Evolutionary conservation across 2,329 filamentous ascomycete species (phyloP), one percentile per base, ranked within the genome.

Genomic region (Pyrenophora graminea): DNA sequence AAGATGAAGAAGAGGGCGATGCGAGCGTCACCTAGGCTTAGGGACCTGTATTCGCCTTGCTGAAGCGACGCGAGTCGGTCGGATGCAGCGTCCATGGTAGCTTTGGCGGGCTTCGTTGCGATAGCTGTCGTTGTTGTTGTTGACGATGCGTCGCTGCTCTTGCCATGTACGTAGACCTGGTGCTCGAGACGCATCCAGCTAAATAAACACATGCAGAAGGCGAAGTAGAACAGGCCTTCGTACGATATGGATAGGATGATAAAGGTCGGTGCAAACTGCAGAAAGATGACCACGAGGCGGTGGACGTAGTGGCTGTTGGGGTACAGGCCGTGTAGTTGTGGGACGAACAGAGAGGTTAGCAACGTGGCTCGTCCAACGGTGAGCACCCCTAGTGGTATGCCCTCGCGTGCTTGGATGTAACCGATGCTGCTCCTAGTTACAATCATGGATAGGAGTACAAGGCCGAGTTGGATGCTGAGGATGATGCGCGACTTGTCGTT

Each of bases 211-310:
- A 88, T 78, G 67, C 87, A 91, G 74, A 97, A 99, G 9, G 88
- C 85, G 53, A 97, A 85, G 74, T 97, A 99, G 73, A 99, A 99
- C 2, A 99, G 81, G 0, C 93, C 93, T 74, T 99, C 94, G 76
- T 96, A 99, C 0, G 93, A 97, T 63, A 97, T 97, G 6, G 92
- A 96, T 43, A 99, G 84, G 66, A 99, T 93, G 68, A 99, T 88
- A 74, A 97, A 99, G 1, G 89, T 88, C 0, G 94, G 94, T 0
- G 93, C 89, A 70, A 95, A 97, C 4, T 92, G 89, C 41, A 99
- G 80, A 77, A 97, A 99, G 46, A 97, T 86, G 62, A 96, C 84
- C 60, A 92, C 82, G 3, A 99, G 79, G 19, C 92, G 87, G 72
- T 97, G 92, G 61, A 97, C 83, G 72, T 97, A 97, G 75, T 97